Conservation (phyloP, 2,329 filamentous ascomycete genomes). For the Pestalotiopsis fici region DNA sequence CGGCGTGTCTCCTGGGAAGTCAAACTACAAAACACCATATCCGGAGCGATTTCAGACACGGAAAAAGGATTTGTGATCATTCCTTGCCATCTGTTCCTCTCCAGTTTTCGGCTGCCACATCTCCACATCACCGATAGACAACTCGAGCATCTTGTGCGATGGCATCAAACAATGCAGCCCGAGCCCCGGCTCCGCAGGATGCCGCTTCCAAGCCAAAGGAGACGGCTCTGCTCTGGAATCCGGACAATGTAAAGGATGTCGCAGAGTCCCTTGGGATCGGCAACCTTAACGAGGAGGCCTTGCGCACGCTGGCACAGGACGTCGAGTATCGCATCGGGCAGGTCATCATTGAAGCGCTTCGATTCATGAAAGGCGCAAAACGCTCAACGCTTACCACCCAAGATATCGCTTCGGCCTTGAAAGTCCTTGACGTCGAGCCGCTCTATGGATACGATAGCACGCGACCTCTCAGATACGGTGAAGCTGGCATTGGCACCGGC, state of each 20-base stretch:
- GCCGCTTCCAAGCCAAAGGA: constrained; percentile 22
- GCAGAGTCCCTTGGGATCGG: constrained; percentile 93
- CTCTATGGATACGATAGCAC: constrained; percentile 96
- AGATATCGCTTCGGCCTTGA: constrained; percentile 84
- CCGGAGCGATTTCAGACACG: no score
- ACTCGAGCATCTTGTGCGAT: constrained; percentile 15
- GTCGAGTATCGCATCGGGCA: constrained; percentile 94
- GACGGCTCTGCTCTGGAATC: constrained; percentile 76
- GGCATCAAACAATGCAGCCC: constrained; percentile 22
- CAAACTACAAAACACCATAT: no score
- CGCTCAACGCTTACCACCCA: constrained; percentile 86
- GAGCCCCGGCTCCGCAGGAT: constrained; percentile 21
- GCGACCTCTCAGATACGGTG: constrained; percentile 84
- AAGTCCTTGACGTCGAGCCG: constrained; percentile 87
- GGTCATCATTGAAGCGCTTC: constrained; percentile 89
- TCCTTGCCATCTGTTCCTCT: no score
- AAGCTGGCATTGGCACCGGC: constrained; percentile 89
- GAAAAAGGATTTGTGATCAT: no score
- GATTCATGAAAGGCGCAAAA: constrained; percentile 91
- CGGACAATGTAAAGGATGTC: constrained; percentile 93
- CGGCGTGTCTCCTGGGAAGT: no score
- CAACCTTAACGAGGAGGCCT: constrained; percentile 79
- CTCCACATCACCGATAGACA: not conserved
- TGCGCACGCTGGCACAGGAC: constrained; percentile 86
- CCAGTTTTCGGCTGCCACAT: not conserved